A percentile compares a stretch with the other conserved stretches of the same genome.
Conservation (phyloP, 208 protist species). For the Wallacemonas sp. region DNA sequence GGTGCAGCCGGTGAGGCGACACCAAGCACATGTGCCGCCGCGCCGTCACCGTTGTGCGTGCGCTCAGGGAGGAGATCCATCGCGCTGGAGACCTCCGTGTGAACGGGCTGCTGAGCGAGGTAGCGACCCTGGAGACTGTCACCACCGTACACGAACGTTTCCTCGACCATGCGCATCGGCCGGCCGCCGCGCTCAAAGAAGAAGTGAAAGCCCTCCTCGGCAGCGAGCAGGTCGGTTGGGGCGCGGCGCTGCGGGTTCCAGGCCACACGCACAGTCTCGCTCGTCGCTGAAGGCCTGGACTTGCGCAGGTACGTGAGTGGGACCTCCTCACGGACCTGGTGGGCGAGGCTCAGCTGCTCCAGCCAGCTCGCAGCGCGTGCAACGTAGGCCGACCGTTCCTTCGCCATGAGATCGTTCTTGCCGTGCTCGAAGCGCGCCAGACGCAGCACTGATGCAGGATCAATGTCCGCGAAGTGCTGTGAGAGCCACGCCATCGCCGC, state of each 20-base stretch:
- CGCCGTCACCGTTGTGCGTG: not conserved
- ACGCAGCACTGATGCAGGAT: slow-evolving; percentile 60
- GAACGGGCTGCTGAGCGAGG: slow-evolving; percentile 67
- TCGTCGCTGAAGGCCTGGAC: slow-evolving; percentile 64
- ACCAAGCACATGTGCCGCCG: not conserved
- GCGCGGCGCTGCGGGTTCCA: slow-evolving; percentile 52
- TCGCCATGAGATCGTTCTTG: slow-evolving; percentile 70
- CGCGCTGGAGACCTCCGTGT: slow-evolving; percentile 60
- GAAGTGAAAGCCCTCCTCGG: slow-evolving; percentile 76
- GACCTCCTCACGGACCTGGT: slow-evolving; percentile 53
- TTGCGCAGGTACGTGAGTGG: slow-evolving; percentile 86
- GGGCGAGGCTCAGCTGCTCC: slow-evolving; percentile 56
- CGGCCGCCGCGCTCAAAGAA: slow-evolving; percentile 28
- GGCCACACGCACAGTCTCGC: slow-evolving; percentile 77
- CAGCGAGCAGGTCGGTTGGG: slow-evolving; percentile 55
- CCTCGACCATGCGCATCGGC: slow-evolving; percentile 67
- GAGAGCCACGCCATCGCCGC: slow-evolving; percentile 56
- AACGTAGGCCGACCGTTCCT: slow-evolving; percentile 65
- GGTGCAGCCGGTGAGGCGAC: not conserved
- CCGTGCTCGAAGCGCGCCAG: slow-evolving; percentile 65
- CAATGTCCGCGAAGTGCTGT: slow-evolving; percentile 63
- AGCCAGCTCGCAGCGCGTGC: slow-evolving; percentile 68
- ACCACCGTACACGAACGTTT: slow-evolving; percentile 71
- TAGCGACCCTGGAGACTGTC: slow-evolving; percentile 64
- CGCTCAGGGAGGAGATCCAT: slow-evolving; percentile 17